Percentiles rank a stretch among this genome's conserved stretches.
Conservation (phyloP, 148 eudicot species). For the Vaccinium darrowii region DNA sequence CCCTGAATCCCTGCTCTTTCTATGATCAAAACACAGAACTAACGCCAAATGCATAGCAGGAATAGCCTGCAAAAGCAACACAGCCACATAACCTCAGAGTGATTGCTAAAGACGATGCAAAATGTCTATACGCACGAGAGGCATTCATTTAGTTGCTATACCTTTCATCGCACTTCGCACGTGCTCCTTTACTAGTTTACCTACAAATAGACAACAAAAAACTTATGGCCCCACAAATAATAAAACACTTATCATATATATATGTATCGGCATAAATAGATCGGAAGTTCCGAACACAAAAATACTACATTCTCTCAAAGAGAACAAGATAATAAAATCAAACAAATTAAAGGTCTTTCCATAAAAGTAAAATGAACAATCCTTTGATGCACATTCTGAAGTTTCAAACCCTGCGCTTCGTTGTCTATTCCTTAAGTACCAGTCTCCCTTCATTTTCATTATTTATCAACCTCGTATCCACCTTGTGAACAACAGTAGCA, state of each 20-base stretch:
- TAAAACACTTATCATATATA: too few species aligned
- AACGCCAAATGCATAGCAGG: constrained; percentile 94
- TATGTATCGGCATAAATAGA: too few species aligned
- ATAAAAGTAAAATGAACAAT: background rate
- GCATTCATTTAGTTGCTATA: too few species aligned
- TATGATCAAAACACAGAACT: constrained; percentile 81
- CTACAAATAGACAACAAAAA: too few species aligned
- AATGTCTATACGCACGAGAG: too few species aligned
- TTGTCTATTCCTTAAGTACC: too few species aligned
- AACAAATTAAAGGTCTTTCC: background rate
- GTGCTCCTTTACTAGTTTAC: too few species aligned
- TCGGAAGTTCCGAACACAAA: background rate
- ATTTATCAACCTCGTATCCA: background rate
- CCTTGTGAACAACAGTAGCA: background rate
- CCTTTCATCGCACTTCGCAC: too few species aligned
- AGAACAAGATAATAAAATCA: background rate
- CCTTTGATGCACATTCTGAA: constrained; percentile 14
- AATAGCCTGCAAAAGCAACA: constrained; percentile 70
- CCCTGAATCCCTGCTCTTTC: constrained; percentile 53
- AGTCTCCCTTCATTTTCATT: too few species aligned
- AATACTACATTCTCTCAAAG: background rate
- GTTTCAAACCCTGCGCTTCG: constrained; percentile 26
- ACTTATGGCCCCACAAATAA: too few species aligned
- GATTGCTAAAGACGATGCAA: too few species aligned
- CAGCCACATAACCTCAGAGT: constrained; percentile 5